Base-by-base conservation (phyloP, 495 filamentous ascomycete genomes). In the Collariella sp. region DNA sequence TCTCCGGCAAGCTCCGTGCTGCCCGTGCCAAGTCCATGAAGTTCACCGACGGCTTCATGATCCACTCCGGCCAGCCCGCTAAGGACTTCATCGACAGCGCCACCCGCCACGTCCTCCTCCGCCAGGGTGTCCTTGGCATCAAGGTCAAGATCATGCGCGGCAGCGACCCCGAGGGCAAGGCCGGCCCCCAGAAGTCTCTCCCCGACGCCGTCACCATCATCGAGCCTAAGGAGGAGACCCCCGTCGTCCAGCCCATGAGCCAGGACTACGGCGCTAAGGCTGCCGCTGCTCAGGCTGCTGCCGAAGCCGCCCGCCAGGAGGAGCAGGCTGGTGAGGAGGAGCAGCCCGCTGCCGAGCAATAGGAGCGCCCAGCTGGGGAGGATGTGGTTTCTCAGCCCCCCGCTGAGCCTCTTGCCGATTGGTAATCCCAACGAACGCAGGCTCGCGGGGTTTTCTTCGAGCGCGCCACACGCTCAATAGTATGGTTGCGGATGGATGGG, bases 101-200 rank as follows among this genome's bases (percentile, higher is more conserved):
- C 58, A 96, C 90, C 64, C 91, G 93, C 64, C 93, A 98, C 87
- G 93, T 98, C 62, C 90, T 98, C 55, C 90, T 98, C 71, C 87
- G 93, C 76, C 93, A 98, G 80, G 93, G 93, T 85, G 93, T 98
- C 61, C 82, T 98, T 55, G 93, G 93, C 78, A 97, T 98, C 83
- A 98, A 98, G 83, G 93, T 98, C 72, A 98, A 98, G 90, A 98
- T 98, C 80, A 98, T 98, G 93, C 93, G 93, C 73, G 94, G 94
- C 69, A 93, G 87, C 68, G 93, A 98, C 79, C 93, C 94, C 69
- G 93, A 98, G 79, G 91, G 91, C 83, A 98, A 98, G 84, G 81
- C 86, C 67, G 94, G 94, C 61, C 89, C 91, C 58, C 85, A 88
- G 75, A 96, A 97, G 81, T 85, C 90, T 62, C 85, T 98, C 54